phyloP scores from a whole-genome alignment of 495 filamentous ascomycete species.

The Aspergillus indologenus region DNA sequence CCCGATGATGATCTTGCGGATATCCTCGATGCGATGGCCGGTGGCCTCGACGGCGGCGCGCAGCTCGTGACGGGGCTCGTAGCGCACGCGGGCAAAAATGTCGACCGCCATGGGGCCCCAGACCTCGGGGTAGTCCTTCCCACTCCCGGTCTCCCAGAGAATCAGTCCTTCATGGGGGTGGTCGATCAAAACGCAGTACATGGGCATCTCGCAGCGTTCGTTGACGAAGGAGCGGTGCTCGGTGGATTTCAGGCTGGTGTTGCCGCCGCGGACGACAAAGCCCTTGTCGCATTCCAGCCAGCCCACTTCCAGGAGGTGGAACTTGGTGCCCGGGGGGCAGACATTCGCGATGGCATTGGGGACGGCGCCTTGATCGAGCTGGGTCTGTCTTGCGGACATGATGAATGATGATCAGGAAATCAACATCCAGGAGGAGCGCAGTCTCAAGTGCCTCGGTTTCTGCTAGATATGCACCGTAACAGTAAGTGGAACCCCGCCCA shows the following conservation, averaged over 20 bases:
- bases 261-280: slow-evolving; percentile 26
- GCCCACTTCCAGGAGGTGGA: slow-evolving; percentile 14
- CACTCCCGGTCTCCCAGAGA: slow-evolving; percentile 51
- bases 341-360: slow-evolving; percentile 14
- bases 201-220: slow-evolving; percentile 40
- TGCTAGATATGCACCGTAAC: too few species aligned
- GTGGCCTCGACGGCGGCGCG: slow-evolving; percentile 44
- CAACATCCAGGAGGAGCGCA: too few species aligned
- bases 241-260: slow-evolving; percentile 25
- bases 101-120: slow-evolving; percentile 42
- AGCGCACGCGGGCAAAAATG: slow-evolving; percentile 45
- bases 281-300: slow-evolving; percentile 16
- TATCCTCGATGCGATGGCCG: slow-evolving; percentile 48
- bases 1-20: slow-evolving; percentile 52
- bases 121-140: slow-evolving; percentile 33
- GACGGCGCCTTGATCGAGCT: slow-evolving; percentile 12
- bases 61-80: slow-evolving; percentile 39
- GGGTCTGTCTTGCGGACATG: slow-evolving; percentile 11
- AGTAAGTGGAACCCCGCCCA: too few species aligned
- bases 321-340: slow-evolving; percentile 16
- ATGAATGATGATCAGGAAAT: too few species aligned
- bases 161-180: slow-evolving; percentile 50
- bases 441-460: too few species aligned
- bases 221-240: slow-evolving; percentile 23
- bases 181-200: slow-evolving; percentile 47